These are phyloP conservation scores for Parmales sp. DNA, from an alignment of 108 stramenopile genomes.

Conservation along the genomic window DNA sequence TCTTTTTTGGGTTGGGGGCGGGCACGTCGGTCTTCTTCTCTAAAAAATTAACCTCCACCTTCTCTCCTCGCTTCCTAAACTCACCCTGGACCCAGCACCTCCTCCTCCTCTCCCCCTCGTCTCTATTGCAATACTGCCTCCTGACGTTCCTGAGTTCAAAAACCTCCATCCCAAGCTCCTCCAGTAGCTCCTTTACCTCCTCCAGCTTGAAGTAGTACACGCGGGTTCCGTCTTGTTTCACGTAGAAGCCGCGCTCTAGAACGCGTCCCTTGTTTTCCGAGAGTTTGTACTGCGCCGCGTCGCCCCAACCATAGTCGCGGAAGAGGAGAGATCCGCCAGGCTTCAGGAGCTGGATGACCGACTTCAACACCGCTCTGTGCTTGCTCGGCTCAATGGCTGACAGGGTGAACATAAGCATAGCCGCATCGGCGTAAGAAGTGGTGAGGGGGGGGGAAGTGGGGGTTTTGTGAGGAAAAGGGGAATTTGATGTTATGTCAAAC, in stretches of 20 bases:
- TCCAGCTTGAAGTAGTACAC: background rate
- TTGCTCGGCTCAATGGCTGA: constrained; percentile 3
- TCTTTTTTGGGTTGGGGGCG: background rate
- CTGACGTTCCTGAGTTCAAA: background rate
- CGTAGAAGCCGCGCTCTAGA: background rate
- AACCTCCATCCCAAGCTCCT: background rate
- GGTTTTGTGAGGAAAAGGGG: background rate
- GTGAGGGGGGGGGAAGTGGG: background rate
- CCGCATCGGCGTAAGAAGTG: constrained; percentile 4
- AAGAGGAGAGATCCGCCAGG: constrained; percentile 17
- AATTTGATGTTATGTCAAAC: background rate
- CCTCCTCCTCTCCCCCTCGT: constrained; percentile 1
- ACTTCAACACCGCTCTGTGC: background rate
- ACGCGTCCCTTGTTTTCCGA: background rate
- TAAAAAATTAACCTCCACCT: background rate
- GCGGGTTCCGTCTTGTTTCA: constrained; percentile 4
- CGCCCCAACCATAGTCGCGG: constrained; percentile 17
- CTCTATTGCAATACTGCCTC: background rate
- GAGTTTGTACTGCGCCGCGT: constrained; percentile 26
- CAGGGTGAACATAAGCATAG: constrained; percentile 14
- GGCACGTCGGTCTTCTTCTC: background rate
- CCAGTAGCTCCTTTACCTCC: background rate
- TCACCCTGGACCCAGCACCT: background rate
- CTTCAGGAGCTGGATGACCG: background rate
- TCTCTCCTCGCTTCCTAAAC: background rate